Conservation (phyloP, 2,329 filamentous ascomycete genomes). For the Gaeumannomyces sp. region DNA sequence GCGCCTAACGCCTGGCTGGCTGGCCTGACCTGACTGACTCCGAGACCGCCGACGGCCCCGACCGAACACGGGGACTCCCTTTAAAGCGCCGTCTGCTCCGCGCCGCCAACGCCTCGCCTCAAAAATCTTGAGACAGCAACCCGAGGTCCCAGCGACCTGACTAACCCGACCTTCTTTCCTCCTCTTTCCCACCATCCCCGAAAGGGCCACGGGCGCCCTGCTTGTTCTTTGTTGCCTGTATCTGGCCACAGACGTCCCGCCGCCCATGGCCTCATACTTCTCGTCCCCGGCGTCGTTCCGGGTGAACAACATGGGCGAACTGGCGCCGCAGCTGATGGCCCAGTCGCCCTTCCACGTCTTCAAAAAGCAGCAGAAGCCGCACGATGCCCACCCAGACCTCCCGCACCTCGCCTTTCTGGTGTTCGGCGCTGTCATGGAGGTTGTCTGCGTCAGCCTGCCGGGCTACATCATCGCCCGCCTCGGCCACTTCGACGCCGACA, state of each 20-base stretch:
- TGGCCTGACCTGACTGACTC: too few species aligned
- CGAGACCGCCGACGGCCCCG: background rate
- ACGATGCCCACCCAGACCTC: conserved; percentile 58
- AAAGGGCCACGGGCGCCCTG: background rate
- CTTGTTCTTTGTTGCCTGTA: background rate
- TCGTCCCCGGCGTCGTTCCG: conserved; percentile 40
- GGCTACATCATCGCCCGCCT: conserved; percentile 87
- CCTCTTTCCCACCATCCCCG: background rate
- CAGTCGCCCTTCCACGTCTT: conserved; percentile 36
- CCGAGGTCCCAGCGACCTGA: background rate
- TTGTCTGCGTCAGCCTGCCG: conserved; percentile 89
- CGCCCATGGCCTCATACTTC: conserved; percentile 12
- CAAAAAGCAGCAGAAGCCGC: conserved; percentile 26
- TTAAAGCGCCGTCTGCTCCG: background rate
- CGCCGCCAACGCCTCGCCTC: background rate
- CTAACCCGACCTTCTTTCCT: background rate
- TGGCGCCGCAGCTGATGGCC: conserved; percentile 19
- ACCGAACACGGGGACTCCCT: background rate
- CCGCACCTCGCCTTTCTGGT: conserved; percentile 71
- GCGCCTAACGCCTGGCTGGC: background rate
- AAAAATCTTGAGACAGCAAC: background rate
- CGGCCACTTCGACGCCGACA: conserved; percentile 91
- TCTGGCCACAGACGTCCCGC: background rate
- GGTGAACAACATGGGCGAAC: conserved; percentile 23
- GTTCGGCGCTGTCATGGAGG: conserved; percentile 90